Percentiles rank a stretch among this genome's conserved stretches.
phyloP scores from a whole-genome alignment of 306 rosid genomes.

The Corylus avellana region DNA sequence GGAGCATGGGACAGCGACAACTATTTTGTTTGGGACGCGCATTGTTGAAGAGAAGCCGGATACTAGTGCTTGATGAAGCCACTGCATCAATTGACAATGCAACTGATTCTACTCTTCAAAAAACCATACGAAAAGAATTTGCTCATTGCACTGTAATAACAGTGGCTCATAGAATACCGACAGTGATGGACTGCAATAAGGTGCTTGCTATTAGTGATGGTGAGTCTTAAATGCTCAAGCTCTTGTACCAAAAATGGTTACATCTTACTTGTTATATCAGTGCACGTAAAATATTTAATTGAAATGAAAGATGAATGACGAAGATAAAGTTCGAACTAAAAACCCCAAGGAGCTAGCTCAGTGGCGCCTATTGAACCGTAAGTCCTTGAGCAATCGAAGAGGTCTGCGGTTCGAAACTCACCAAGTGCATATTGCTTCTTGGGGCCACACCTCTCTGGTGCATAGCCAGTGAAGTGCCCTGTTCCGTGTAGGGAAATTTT shows the following conservation, averaged over 20 bases:
- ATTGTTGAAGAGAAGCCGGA: constrained; percentile 31
- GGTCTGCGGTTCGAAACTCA: too few species aligned
- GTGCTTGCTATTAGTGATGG: constrained; percentile 37
- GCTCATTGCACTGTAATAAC: constrained; percentile 36
- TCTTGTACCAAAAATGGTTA: not conserved
- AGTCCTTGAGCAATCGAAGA: too few species aligned
- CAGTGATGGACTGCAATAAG: constrained; percentile 37
- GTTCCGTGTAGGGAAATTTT: too few species aligned
- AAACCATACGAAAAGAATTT: constrained; percentile 33
- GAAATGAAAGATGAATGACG: too few species aligned
- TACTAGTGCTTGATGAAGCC: constrained; percentile 38
- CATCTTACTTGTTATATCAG: too few species aligned
- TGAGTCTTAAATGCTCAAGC: not conserved
- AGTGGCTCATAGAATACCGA: constrained; percentile 39
- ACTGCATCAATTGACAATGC: constrained; percentile 42
- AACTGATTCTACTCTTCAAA: constrained; percentile 28
- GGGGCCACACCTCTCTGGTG: too few species aligned
- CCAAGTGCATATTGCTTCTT: too few species aligned
- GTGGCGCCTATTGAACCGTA: too few species aligned
- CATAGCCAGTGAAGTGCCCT: too few species aligned
- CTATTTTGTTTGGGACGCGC: constrained; percentile 35
- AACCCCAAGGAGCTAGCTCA: too few species aligned
- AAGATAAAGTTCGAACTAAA: too few species aligned
- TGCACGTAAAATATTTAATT: too few species aligned
- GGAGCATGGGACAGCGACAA: constrained; percentile 43